A percentile compares a stretch with the other conserved stretches of the same genome.
These are phyloP conservation scores for Annulohypoxylon nitens DNA, from an alignment of 495 filamentous ascomycete genomes.

Conservation along the genomic window DNA sequence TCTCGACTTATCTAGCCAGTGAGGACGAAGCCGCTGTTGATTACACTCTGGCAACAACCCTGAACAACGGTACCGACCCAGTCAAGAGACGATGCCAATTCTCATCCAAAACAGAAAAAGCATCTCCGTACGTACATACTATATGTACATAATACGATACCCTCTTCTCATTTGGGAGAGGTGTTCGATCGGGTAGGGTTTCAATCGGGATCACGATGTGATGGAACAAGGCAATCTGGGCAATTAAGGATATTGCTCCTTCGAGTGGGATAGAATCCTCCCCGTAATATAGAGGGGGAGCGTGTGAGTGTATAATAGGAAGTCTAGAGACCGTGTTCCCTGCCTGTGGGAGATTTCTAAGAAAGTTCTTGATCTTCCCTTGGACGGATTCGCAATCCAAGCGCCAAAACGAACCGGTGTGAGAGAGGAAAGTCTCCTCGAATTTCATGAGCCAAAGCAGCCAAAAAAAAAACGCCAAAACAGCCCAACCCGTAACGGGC, in stretches of 20 bases:
- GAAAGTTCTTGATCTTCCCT: conserved; percentile 37
- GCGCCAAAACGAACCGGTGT: conserved; percentile 28
- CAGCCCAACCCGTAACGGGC: conserved; percentile 46
- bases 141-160: conserved; percentile 38
- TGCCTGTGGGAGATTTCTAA: conserved; percentile 36
- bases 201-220: conserved; percentile 44
- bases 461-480: conserved; percentile 37
- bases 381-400: conserved; percentile 27
- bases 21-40: conserved; percentile 30
- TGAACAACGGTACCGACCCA: conserved; percentile 29
- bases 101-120: conserved; percentile 27
- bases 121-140: conserved; percentile 24
- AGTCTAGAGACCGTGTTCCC: conserved; percentile 37
- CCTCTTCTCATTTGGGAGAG: conserved; percentile 43
- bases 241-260: conserved; percentile 22
- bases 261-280: conserved; percentile 24
- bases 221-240: conserved; percentile 35
- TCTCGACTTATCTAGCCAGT: conserved; percentile 38
- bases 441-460: conserved; percentile 36
- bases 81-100: conserved; percentile 37
- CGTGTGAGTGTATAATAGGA: conserved; percentile 48
- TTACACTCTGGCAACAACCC: conserved; percentile 38
- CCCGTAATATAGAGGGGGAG: conserved; percentile 9
- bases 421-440: conserved; percentile 28
- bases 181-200: conserved; percentile 41